Base-by-base conservation (phyloP, 768 basidiomycete species). In the Hypsizygus marmoreus region DNA sequence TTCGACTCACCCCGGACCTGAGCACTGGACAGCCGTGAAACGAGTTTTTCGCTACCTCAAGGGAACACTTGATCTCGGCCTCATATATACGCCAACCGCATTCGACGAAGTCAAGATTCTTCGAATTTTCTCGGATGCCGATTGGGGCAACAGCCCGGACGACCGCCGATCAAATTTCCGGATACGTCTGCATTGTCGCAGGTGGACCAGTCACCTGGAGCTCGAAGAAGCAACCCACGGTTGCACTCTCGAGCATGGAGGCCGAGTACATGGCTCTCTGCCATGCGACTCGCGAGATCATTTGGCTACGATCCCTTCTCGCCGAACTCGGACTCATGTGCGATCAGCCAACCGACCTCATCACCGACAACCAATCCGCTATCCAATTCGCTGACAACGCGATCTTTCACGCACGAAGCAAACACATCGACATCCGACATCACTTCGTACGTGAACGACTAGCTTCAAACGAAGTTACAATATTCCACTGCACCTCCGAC, bases 231-330 rank as follows among this genome's bases (percentile, higher is more conserved):
- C 73, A 75, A 40, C 45, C 55, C n/a, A 65, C 57, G 0, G 53
- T 67, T 12, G 57, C 65, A 0, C 37, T 57, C 7, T 70, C 66
- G 5, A 55, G 63, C 0, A 51, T 56, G 8, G 71, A 77, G 54
- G 69, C 75, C 1, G 74, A 79, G 53, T 76, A 77, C 53, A 69
- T 75, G 32, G 71, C 74, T 4, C 54, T 62, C 0, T 54, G 59
- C 12, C 57, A 72, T 24, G 58, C 68, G 1, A 40, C 46, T 11
- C 36, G 51, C 17, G 53, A 68, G 40, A 53, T 50, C 0, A n/a
- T 69, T 2, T 69, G 64, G 63, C 42, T 67, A 0, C 39, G 20
- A 6, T 43, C 31, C 3, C 42, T 43, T 2, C 22, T 47, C 13
- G 13, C 20, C 6, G 62, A 50, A 14, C 45, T 72, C 16, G 53